Base-by-base conservation (phyloP, 148 eudicot species). In the Rhododendron ovatum region DNA sequence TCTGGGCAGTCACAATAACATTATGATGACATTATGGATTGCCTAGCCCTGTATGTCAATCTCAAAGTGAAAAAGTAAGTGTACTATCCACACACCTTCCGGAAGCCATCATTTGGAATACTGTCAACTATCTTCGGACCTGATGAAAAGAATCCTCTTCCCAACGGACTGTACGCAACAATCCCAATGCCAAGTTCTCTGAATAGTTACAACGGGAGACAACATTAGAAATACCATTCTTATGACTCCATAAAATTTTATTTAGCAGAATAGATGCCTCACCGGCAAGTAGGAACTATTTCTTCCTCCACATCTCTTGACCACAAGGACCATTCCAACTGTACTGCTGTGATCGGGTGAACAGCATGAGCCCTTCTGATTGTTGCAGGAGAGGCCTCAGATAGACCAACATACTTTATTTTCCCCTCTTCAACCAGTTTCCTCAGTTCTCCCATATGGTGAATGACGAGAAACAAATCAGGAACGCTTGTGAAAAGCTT, bases 371-470 rank as follows among this genome's bases (percentile, higher is more conserved):
- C 87, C 69, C 87, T 80, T 81, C 84, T 86, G 37, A 85, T 85
- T 18, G 87, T 85, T 4, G 77, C 48, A 43, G 87, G 4, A 61
- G 83, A 85, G 53, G 84, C 87, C 84, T 86, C 87, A 22, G 87
- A 86, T 8, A 86, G 67, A 67, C 87, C 87, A 8, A 86, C 51
- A 39, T 86, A 86, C 45, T 86, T 86, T 18, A 86, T 86, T 37
- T 86, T 86, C 12, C 87, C 87, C 87, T 86, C 87, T 69, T 86
- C 87, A 65, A 86, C 79, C 30, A 86, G 84, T n/a, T 86, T 80
- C n/a, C 80, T 86, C 24, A 86, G 51, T 81, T 86, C 87, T 47
- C 87, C 79, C 83, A 86, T 86, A 84, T 86, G 69, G 17, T 43
- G 24, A 78, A 18, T 57, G 43, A 10, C 8, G 7, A 22, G 50